Evolutionary conservation across 2,329 filamentous ascomycete genomes (phyloP).

Genomic region (Aureobasidium subglaciale): DNA sequence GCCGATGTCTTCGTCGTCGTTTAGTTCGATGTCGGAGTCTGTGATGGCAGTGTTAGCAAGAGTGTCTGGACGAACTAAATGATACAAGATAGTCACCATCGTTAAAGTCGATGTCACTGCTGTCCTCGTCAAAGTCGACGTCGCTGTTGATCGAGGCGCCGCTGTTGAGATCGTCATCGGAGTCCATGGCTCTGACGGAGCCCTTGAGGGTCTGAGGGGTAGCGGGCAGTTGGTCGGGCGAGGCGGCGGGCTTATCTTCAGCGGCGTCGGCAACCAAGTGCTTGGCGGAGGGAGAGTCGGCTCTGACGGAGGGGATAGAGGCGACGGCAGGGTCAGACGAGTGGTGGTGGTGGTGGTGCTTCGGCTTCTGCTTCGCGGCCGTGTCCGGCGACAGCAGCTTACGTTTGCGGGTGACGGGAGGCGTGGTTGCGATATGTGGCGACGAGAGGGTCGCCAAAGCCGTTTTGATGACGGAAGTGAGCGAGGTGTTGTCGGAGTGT

Average conservation of each 20-base stretch:
- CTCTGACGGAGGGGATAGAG: slow-evolving; percentile 19
- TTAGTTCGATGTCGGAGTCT: slow-evolving; percentile 48
- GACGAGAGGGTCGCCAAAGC: slow-evolving; percentile 20
- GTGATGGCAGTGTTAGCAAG: slow-evolving; percentile 19
- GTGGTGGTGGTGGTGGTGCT: background rate
- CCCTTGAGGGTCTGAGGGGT: slow-evolving; percentile 42
- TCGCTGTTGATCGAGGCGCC: slow-evolving; percentile 61
- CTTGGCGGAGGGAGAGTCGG: slow-evolving; percentile 21
- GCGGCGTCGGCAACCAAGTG: slow-evolving; percentile 29
- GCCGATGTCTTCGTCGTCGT: slow-evolving; percentile 53
- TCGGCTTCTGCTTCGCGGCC: slow-evolving; percentile 17
- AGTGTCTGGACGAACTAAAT: too few species aligned
- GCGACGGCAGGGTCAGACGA: slow-evolving; percentile 19
- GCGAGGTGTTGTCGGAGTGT: slow-evolving; percentile 13
- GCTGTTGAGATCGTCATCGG: slow-evolving; percentile 90
- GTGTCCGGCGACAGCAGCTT: slow-evolving; percentile 23
- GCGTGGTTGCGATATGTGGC: slow-evolving; percentile 22
- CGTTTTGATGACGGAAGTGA: slow-evolving; percentile 24
- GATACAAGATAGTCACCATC: too few species aligned
- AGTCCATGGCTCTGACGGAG: slow-evolving; percentile 66
- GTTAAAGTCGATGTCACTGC: slow-evolving; percentile 51
- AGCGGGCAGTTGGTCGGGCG: slow-evolving; percentile 35
- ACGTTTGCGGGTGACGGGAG: slow-evolving; percentile 28
- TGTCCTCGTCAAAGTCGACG: slow-evolving; percentile 64
- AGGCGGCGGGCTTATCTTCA: slow-evolving; percentile 21